phyloP scores from a whole-genome alignment of 768 basidiomycete genomes.

The Lactarius quietus region DNA sequence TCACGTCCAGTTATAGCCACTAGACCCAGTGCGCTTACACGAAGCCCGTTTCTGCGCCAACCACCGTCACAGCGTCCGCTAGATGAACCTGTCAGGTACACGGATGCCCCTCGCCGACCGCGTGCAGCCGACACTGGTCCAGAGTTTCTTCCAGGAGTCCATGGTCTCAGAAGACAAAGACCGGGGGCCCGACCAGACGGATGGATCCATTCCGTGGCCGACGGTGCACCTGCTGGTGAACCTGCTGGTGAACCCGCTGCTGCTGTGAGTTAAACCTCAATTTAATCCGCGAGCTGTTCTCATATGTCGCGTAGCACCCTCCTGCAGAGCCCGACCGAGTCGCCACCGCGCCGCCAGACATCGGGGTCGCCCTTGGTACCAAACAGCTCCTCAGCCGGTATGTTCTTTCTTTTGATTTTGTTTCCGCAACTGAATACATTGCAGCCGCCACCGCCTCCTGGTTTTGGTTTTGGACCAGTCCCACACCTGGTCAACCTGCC shows the following conservation, averaged over 20 bases:
- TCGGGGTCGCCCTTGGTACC: neutral
- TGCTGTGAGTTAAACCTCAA: neutral
- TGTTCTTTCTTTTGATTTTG: neutral
- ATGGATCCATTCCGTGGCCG: neutral
- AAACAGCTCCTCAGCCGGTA: slow-evolving; percentile 5
- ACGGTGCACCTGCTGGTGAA: neutral
- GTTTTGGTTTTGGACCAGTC: neutral
- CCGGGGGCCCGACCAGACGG: neutral
- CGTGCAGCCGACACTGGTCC: slow-evolving; percentile 2
- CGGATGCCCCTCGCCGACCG: neutral
- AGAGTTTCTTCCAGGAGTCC: neutral
- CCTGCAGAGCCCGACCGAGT: neutral
- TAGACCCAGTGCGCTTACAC: neutral
- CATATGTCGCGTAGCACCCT: slow-evolving; percentile 5
- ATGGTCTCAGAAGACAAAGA: too few relatives aligned
- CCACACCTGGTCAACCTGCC: neutral
- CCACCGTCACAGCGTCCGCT: neutral
- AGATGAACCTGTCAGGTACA: neutral
- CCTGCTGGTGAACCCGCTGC: too few relatives aligned
- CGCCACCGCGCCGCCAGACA: slow-evolving; percentile 5
- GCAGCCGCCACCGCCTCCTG: too few relatives aligned
- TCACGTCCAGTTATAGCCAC: neutral
- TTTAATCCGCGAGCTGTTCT: neutral
- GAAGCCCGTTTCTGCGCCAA: neutral
- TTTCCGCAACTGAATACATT: neutral